Evolutionary conservation across 352 stramenopile species (phyloP).

Genomic region (Globisporangium sylvaticum): DNA sequence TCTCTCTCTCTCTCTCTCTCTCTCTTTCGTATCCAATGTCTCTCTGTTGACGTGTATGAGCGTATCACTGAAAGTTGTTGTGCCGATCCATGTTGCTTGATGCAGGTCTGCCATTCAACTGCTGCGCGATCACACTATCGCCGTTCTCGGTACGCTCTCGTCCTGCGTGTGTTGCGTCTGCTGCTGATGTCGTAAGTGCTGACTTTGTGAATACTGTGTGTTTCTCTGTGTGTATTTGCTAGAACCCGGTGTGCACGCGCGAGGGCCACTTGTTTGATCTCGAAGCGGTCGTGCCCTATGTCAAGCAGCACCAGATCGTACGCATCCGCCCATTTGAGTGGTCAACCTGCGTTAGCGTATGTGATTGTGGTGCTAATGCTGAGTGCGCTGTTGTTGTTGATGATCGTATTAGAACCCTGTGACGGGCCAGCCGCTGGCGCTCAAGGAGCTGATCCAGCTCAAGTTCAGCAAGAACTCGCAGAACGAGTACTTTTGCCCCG

Average conservation of each 20-base stretch:
- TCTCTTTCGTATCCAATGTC: too few relatives aligned
- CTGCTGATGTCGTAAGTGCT: not conserved
- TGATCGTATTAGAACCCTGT: slow-evolving; percentile 85
- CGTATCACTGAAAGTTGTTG: not conserved
- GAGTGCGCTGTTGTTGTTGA: not conserved
- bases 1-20: not conserved
- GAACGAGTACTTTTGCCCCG: slow-evolving; percentile 85
- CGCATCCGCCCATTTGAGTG: slow-evolving; percentile 10
- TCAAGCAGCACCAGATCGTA: slow-evolving; percentile 94
- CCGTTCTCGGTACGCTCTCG: slow-evolving; percentile 62
- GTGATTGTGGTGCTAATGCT: not conserved
- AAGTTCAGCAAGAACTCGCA: slow-evolving; percentile 81
- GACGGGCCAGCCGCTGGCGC: slow-evolving; percentile 85
- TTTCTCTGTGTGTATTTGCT: not conserved
- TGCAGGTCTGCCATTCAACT: slow-evolving; percentile 95
- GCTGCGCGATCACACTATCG: slow-evolving; percentile 95
- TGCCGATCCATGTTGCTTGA: not conserved
- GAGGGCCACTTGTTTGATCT: slow-evolving; percentile 98
- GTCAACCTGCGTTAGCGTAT: too few relatives aligned
- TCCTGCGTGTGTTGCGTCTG: too few relatives aligned
- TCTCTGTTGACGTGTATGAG: not conserved
- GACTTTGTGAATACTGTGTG: not conserved
- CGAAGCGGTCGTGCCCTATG: slow-evolving; percentile 93
- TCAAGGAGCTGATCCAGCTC: slow-evolving; percentile 93
- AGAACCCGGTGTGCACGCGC: slow-evolving; percentile 93